Base-by-base conservation (phyloP, 2,329 filamentous ascomycete genomes). In the Raffaelea deltoideospora region DNA sequence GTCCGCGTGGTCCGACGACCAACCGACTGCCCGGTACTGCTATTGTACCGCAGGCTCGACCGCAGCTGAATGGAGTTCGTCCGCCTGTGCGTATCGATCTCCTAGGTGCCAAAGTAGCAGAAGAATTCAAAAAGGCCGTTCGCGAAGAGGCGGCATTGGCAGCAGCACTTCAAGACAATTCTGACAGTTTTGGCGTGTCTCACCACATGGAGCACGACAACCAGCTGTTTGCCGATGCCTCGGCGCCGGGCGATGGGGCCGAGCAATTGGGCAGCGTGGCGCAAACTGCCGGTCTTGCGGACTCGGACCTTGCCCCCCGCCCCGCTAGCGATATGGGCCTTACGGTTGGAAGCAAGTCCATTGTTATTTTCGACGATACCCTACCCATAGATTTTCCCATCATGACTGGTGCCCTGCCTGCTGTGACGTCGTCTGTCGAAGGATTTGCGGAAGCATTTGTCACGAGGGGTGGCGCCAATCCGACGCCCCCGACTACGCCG, bases 321-420 rank as follows among this genome's bases (percentile, higher is more conserved):
- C 65, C 67, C 2, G 47, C 53, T 11, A 73, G 69, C 43, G 69
- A 74, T 41, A 61, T 63, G 46, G 69, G 57, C 6, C 71, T 88
- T 31, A 90, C 85, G 0, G 66, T 67, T 10, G 82, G 84, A n/a
- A 93, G 84, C 62, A 79, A 87, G 50, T 93, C 85, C 0, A 92
- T 94, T 45, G 69, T 94, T 38, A 92, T 94, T 49, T 75, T 93
- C 26, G 83, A 92, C 40, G 74, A 73, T 23, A 79, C 76, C 1
- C 46, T 67, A 14, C 58, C 64, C 0, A 58, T 60, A 5, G 58
- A 71, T 9, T 53, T 65, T n/a, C 56, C 64, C 1, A 45, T 59
- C 10, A 70, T 75, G 67, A 62, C 67, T 9, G 68, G 64, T 9
- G 61, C 61, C 24, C 49, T 69, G 8, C 53, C 55, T 3, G 56